Percentiles rank a stretch among this genome's conserved stretches.
phyloP scores from a whole-genome alignment of 2,329 filamentous ascomycete species.

The Colletotrichum limetticola region DNA sequence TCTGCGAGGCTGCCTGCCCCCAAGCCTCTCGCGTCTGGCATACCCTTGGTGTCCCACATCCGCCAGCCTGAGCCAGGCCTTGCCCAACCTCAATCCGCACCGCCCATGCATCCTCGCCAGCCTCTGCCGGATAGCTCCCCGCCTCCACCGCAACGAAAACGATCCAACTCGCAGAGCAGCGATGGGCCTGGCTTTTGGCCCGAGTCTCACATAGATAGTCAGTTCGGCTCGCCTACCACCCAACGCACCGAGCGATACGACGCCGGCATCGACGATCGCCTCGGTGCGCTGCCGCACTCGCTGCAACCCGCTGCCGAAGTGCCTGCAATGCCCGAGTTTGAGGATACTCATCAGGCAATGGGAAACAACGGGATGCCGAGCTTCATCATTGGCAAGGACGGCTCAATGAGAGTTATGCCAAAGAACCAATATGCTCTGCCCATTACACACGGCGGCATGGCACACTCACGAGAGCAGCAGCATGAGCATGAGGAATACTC shows the following conservation, averaged over 20 bases:
- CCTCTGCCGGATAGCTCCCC: conserved; percentile 37
- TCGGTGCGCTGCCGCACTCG: conserved; percentile 20
- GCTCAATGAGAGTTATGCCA: conserved; percentile 48
- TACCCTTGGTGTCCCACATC: conserved; percentile 42
- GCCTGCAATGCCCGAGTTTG: neutral
- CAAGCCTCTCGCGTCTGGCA: conserved; percentile 37
- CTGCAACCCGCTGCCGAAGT: neutral
- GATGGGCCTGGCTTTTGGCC: conserved; percentile 37
- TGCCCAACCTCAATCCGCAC: conserved; percentile 18
- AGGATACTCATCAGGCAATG: conserved; percentile 11
- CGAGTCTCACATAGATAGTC: conserved; percentile 32
- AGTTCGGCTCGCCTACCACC: conserved; percentile 32
- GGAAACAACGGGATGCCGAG: conserved; percentile 31
- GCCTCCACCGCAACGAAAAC: conserved; percentile 34
- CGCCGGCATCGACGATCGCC: conserved; percentile 21
- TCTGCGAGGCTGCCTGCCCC: conserved; percentile 50
- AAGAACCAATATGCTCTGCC: conserved; percentile 36
- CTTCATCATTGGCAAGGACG: conserved; percentile 50
- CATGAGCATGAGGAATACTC: conserved; percentile 12
- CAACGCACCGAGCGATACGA: conserved; percentile 25
- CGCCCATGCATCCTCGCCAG: conserved; percentile 38
- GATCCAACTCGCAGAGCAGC: conserved; percentile 42
- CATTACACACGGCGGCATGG: conserved; percentile 35
- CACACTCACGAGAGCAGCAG: conserved; percentile 37
- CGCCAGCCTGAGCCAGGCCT: conserved; percentile 40